Percentiles rank a stretch among this genome's conserved stretches.
Evolutionary conservation across 257 asterid genomes (phyloP).

Genomic region (Solanum sejunctum): DNA sequence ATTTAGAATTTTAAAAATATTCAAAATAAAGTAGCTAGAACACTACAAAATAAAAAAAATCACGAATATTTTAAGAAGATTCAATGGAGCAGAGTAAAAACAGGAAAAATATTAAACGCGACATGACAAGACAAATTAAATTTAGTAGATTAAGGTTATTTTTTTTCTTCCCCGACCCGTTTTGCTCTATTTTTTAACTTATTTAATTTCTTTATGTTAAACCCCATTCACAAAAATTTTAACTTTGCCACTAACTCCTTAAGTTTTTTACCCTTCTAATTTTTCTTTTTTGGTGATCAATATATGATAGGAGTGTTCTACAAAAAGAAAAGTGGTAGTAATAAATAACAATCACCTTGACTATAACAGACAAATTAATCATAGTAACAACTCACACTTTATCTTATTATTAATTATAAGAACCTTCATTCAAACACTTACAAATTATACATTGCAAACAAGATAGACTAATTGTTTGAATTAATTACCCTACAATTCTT

Average conservation of each 20-base stretch:
- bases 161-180: too few species aligned
- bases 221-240: too few species aligned
- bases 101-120: too few species aligned
- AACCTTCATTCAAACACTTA: background rate
- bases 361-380: background rate
- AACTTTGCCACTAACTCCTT: background rate
- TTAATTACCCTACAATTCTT: conserved; percentile 48
- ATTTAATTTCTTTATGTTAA: too few species aligned
- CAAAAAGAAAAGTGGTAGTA: background rate
- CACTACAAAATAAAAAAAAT: too few species aligned
- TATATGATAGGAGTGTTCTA: background rate
- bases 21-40: too few species aligned
- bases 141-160: too few species aligned
- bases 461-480: background rate
- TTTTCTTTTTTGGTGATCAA: background rate
- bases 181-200: too few species aligned
- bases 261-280: background rate
- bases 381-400: background rate
- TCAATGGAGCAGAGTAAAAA: too few species aligned
- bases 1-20: too few species aligned
- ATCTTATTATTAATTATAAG: background rate
- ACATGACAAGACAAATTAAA: too few species aligned
- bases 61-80: too few species aligned
- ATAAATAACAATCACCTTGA: background rate
- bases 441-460: background rate